A percentile compares a stretch with the other conserved stretches of the same genome.
These are phyloP conservation scores for Leccinum holopus DNA, from an alignment of 1,284 basidiomycete genomes.

Conservation along the genomic window DNA sequence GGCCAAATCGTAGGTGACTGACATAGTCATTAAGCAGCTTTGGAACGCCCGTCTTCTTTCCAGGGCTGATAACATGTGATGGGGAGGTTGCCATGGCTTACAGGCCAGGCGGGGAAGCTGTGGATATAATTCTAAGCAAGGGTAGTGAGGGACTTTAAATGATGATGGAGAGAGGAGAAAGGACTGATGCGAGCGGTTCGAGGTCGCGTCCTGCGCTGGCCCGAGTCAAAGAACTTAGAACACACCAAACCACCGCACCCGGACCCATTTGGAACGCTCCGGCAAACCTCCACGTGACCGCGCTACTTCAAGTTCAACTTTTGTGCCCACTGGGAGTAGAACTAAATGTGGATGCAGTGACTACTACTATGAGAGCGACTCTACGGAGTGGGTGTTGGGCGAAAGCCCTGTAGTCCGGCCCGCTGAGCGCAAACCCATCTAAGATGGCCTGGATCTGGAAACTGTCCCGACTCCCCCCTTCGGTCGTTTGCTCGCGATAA, in stretches of 20 bases:
- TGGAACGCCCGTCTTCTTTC: conserved; percentile 37
- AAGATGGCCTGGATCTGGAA: too few relatives aligned
- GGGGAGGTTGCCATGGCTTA: conserved; percentile 44
- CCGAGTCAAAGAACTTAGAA: conserved; percentile 25
- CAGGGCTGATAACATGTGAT: conserved; percentile 40
- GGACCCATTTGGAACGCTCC: conserved; percentile 35
- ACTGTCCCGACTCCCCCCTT: too few relatives aligned
- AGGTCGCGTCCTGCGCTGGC: conserved; percentile 43
- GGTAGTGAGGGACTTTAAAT: conserved; percentile 7
- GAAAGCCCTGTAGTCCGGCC: too few relatives aligned
- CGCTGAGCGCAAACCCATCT: too few relatives aligned
- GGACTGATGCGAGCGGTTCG: conserved; percentile 16
- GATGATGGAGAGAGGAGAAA: conserved; percentile 17
- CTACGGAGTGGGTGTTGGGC: too few relatives aligned
- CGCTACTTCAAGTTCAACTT: background rate
- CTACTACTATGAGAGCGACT: too few relatives aligned
- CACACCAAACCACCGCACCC: conserved; percentile 18
- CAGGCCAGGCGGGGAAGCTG: background rate
- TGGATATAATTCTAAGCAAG: background rate
- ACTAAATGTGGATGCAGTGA: too few relatives aligned
- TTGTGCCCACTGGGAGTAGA: too few relatives aligned
- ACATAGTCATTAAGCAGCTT: conserved; percentile 64
- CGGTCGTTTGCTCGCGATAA: too few relatives aligned
- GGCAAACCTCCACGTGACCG: conserved; percentile 26
- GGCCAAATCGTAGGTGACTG: conserved; percentile 25